Conservation (phyloP, 2,329 filamentous ascomycete genomes). For the Fonsecaea multimorphosa region DNA sequence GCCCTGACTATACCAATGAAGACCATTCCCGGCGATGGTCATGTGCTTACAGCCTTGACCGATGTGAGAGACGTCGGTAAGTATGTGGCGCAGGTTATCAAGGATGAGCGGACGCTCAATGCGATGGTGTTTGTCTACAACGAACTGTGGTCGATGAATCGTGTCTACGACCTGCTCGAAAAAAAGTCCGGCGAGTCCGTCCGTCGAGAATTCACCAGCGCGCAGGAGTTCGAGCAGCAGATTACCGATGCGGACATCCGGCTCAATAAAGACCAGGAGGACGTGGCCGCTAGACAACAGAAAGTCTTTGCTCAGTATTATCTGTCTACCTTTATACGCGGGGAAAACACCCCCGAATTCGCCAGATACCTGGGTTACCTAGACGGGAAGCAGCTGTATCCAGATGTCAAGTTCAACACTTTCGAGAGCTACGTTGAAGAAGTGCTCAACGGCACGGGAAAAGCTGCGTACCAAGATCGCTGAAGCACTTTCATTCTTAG, state of each 20-base stretch:
- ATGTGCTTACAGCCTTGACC: constrained; percentile 52
- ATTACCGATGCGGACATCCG: neutral
- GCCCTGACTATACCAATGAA: constrained; percentile 35
- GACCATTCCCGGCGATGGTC: constrained; percentile 56
- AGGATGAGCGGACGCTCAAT: constrained; percentile 61
- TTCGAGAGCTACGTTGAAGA: constrained; percentile 51
- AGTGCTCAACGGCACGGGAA: constrained; percentile 50
- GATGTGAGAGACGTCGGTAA: constrained; percentile 61
- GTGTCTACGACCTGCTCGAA: constrained; percentile 57
- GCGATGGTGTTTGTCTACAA: constrained; percentile 58
- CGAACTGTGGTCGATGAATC: constrained; percentile 54
- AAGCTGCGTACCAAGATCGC: constrained; percentile 47
- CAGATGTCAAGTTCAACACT: constrained; percentile 53
- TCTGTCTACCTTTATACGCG: constrained; percentile 56
- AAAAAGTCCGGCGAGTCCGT: constrained; percentile 56
- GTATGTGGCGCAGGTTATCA: constrained; percentile 59
- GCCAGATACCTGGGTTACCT: constrained; percentile 64
- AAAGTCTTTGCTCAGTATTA: constrained; percentile 47
- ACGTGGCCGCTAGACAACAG: neutral
- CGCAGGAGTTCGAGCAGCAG: neutral
- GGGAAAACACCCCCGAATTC: constrained; percentile 60
- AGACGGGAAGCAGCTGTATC: constrained; percentile 60
- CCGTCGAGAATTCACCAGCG: neutral
- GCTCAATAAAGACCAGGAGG: neutral
- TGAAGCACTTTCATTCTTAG: no score